These are phyloP conservation scores for Trichoderma cornu-damae DNA, from an alignment of 2,329 filamentous ascomycete genomes.

Conservation along the genomic window DNA sequence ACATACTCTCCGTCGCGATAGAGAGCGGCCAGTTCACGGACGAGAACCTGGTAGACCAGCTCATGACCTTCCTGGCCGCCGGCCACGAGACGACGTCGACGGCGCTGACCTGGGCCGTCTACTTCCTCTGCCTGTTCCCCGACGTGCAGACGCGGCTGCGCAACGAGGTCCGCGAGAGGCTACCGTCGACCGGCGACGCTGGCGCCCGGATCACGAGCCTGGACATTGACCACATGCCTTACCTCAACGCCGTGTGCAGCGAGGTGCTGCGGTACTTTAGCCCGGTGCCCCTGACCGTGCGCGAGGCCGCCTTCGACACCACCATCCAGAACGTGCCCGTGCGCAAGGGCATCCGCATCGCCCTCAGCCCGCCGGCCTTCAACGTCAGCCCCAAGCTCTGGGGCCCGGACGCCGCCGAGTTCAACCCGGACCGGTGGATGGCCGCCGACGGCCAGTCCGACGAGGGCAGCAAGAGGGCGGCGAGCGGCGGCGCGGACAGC, in stretches of 20 bases:
- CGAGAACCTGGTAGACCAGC: conserved; percentile 76
- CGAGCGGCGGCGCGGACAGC: conserved; percentile 65
- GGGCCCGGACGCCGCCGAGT: conserved; percentile 68
- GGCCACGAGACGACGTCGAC: conserved; percentile 76
- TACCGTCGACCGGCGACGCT: conserved; percentile 46
- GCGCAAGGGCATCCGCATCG: conserved; percentile 64
- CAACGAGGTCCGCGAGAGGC: conserved; percentile 56
- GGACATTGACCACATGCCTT: conserved; percentile 68
- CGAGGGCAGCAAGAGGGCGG: conserved; percentile 37
- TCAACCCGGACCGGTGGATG: conserved; percentile 76
- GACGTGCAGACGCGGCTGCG: conserved; percentile 63
- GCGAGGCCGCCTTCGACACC: conserved; percentile 60
- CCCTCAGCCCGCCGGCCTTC: conserved; percentile 60
- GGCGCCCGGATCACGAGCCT: conserved; percentile 34
- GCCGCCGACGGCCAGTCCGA: conserved; percentile 32
- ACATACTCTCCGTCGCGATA: conserved; percentile 78
- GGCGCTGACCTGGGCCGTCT: conserved; percentile 69
- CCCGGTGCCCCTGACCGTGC: conserved; percentile 66
- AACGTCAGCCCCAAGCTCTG: conserved; percentile 67
- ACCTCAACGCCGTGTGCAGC: conserved; percentile 72
- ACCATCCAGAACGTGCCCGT: conserved; percentile 60
- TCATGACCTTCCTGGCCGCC: conserved; percentile 85
- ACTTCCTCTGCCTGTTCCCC: conserved; percentile 62
- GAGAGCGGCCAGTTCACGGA: conserved; percentile 70
- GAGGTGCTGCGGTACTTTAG: conserved; percentile 70